A percentile compares a stretch with the other conserved stretches of the same genome.
phyloP scores from a whole-genome alignment of 345 rosid genomes.

The Aethionema arabicum region DNA sequence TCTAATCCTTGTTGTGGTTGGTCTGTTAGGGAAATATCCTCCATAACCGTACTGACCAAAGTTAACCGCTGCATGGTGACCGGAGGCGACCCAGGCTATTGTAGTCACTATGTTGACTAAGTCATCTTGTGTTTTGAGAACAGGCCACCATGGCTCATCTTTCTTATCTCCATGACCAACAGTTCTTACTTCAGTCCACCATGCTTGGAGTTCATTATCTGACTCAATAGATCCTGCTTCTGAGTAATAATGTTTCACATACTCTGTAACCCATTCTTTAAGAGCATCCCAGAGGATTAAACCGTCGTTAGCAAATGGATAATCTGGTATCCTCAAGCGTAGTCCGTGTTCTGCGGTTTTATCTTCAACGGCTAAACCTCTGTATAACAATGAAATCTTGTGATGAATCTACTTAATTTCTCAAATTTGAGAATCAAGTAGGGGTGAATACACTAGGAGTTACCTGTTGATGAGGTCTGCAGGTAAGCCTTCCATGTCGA shows the following conservation, averaged over 20 bases:
- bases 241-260: constrained; percentile 35
- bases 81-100: constrained; percentile 40
- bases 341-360: constrained; percentile 30
- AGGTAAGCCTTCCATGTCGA: constrained; percentile 38
- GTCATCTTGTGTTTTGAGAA: constrained; percentile 34
- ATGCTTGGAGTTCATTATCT: constrained; percentile 37
- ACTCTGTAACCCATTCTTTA: constrained; percentile 38
- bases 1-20: constrained; percentile 32
- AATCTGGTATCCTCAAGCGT: constrained; percentile 34
- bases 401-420: too few species aligned
- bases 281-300: constrained; percentile 38
- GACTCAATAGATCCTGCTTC: constrained; percentile 12
- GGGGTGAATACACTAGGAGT: too few species aligned
- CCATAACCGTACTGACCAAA: constrained; percentile 41
- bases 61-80: constrained; percentile 42
- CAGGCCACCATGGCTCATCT: constrained; percentile 44
- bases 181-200: constrained; percentile 38
- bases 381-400: neutral
- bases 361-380: constrained; percentile 39
- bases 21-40: constrained; percentile 41
- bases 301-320: constrained; percentile 40
- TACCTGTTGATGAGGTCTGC: constrained; percentile 39
- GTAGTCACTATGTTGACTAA: constrained; percentile 30
- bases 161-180: constrained; percentile 39
- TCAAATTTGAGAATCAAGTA: neutral